phyloP scores from a whole-genome alignment of 192 early-diverging fungal species.

The Chytriomyces sp. region DNA sequence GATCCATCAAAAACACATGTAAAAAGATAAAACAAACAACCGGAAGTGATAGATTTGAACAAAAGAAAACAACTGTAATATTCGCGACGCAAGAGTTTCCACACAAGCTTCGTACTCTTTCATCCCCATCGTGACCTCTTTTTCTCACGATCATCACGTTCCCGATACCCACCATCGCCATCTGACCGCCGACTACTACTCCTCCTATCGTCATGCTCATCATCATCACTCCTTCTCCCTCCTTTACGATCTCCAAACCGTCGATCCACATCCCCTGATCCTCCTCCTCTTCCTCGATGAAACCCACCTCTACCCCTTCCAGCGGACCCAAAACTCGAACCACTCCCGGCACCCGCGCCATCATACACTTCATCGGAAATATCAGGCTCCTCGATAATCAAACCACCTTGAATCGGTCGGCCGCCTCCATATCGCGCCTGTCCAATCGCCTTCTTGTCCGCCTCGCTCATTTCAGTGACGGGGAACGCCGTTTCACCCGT shows the following conservation, averaged over 20 bases:
- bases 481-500: slow-evolving; percentile 53
- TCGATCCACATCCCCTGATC: background rate
- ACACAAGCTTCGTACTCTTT: background rate
- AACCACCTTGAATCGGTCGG: slow-evolving; percentile 53
- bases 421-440: slow-evolving; percentile 47
- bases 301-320: slow-evolving; percentile 22
- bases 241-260: slow-evolving; percentile 18
- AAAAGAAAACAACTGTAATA: no score
- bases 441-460: slow-evolving; percentile 46
- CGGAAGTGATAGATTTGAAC: no score
- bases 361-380: slow-evolving; percentile 31
- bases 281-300: slow-evolving; percentile 9
- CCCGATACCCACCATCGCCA: background rate
- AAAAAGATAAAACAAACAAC: no score
- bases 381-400: slow-evolving; percentile 59
- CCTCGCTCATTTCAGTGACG: slow-evolving; percentile 48
- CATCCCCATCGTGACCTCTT: slow-evolving; percentile 33
- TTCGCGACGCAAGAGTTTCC: no score
- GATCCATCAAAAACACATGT: no score
- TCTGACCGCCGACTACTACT: background rate
- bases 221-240: slow-evolving; percentile 10
- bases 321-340: background rate
- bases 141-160: slow-evolving; percentile 17
- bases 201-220: background rate
- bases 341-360: background rate